These are phyloP conservation scores for Lachnellula occidentalis DNA, from an alignment of 2,329 filamentous ascomycete genomes.

Conservation along the genomic window DNA sequence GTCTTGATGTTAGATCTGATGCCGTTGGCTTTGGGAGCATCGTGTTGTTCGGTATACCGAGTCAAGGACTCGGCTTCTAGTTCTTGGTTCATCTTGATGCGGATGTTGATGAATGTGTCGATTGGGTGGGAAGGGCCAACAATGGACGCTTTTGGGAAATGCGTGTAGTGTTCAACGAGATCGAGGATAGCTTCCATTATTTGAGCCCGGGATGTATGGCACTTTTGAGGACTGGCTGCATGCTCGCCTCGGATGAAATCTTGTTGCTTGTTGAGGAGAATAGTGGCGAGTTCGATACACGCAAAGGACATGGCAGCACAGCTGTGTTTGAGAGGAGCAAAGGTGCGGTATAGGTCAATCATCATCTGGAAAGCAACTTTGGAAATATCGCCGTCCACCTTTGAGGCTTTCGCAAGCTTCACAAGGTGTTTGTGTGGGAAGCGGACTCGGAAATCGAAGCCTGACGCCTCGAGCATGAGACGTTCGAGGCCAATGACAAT, in stretches of 20 bases:
- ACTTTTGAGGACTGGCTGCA: slow-evolving; percentile 45
- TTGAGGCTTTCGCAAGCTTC: slow-evolving; percentile 58
- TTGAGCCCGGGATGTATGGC: slow-evolving; percentile 41
- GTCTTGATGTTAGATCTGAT: slow-evolving; percentile 31
- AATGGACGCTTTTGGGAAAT: slow-evolving; percentile 69
- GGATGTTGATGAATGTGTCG: slow-evolving; percentile 76
- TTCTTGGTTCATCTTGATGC: slow-evolving; percentile 82
- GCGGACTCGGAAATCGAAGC: slow-evolving; percentile 88
- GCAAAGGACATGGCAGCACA: slow-evolving; percentile 80
- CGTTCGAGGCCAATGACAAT: slow-evolving; percentile 86
- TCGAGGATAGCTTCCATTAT: slow-evolving; percentile 79
- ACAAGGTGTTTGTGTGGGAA: slow-evolving; percentile 81
- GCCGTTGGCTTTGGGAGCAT: slow-evolving; percentile 31
- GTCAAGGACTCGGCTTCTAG: slow-evolving; percentile 57
- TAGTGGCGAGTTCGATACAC: slow-evolving; percentile 72
- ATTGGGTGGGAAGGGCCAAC: slow-evolving; percentile 68
- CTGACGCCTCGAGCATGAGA: slow-evolving; percentile 84
- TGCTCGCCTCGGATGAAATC: slow-evolving; percentile 42
- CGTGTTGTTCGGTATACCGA: slow-evolving; percentile 58
- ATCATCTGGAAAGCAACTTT: slow-evolving; percentile 73
- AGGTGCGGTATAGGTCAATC: slow-evolving; percentile 88
- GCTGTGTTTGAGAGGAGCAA: slow-evolving; percentile 84
- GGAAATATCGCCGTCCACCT: slow-evolving; percentile 50
- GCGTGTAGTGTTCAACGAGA: slow-evolving; percentile 85
- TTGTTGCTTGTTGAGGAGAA: slow-evolving; percentile 55